These are phyloP conservation scores for Aureobasidium mangrovei DNA, from an alignment of 2,329 filamentous ascomycete genomes.

Conservation along the genomic window DNA sequence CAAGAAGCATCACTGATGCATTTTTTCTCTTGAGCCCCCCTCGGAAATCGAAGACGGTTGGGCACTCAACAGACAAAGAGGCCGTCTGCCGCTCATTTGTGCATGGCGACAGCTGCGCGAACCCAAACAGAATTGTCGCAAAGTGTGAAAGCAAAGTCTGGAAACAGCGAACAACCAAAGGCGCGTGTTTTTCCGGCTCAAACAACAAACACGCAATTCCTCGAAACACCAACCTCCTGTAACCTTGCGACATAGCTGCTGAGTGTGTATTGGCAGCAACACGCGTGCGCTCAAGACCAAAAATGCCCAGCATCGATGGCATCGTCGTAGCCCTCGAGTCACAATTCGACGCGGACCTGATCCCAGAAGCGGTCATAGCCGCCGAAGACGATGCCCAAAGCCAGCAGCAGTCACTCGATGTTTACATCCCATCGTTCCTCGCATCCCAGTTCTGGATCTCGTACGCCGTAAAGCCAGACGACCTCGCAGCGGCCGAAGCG, in stretches of 20 bases:
- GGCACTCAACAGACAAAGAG: no score
- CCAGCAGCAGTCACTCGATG: slow-evolving; percentile 18
- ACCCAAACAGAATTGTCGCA: no score
- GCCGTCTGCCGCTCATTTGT: no score
- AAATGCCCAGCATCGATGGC: slow-evolving; percentile 5
- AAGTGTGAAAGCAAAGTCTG: no score
- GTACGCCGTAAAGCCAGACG: slow-evolving; percentile 23
- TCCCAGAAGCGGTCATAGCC: slow-evolving; percentile 2
- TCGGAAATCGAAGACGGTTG: no score
- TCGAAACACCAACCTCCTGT: no score
- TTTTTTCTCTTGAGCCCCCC: no score
- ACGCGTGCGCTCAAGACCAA: not conserved
- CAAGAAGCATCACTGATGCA: no score
- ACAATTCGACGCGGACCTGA: slow-evolving; percentile 10
- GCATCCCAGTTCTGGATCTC: slow-evolving; percentile 37
- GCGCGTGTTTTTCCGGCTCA: no score
- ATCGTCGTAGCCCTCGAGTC: slow-evolving; percentile 4
- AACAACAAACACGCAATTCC: not conserved
- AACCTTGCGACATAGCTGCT: not conserved
- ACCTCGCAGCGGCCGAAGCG: not conserved
- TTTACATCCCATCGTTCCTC: slow-evolving; percentile 29
- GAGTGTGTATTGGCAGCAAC: not conserved
- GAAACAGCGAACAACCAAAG: no score
- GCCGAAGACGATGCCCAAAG: not conserved
- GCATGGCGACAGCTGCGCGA: no score